A percentile compares a stretch with the other conserved stretches of the same genome.
Evolutionary conservation across 2,329 filamentous ascomycete species (phyloP).

Genomic region (Dryadomyces quercivorus): DNA sequence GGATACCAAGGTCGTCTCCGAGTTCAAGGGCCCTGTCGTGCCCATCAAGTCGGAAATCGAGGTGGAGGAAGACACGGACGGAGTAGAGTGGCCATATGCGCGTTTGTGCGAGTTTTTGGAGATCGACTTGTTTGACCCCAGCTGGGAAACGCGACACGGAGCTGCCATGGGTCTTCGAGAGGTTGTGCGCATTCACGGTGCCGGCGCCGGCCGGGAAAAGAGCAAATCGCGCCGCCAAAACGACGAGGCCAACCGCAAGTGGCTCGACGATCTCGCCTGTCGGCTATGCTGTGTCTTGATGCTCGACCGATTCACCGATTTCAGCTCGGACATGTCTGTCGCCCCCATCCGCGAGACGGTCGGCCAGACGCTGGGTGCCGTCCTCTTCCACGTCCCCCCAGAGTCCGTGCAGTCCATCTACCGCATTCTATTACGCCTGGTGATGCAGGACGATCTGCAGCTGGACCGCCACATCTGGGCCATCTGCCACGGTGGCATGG

Average conservation of each 20-base stretch:
- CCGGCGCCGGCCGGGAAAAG: conserved; percentile 66
- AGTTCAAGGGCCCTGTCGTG: conserved; percentile 77
- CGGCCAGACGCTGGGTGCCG: conserved; percentile 82
- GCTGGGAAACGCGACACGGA: conserved; percentile 93
- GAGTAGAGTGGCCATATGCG: conserved; percentile 86
- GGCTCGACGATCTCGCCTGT: conserved; percentile 92
- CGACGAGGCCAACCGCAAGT: conserved; percentile 64
- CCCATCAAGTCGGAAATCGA: conserved; percentile 81
- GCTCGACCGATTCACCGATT: conserved; percentile 94
- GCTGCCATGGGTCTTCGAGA: conserved; percentile 92
- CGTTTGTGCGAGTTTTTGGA: conserved; percentile 88
- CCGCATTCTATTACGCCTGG: conserved; percentile 71
- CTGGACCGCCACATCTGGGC: conserved; percentile 74
- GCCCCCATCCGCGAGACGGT: conserved; percentile 93
- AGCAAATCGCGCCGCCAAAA: conserved; percentile 65
- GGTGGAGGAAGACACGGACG: conserved; percentile 62
- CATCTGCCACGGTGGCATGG: conserved; percentile 96
- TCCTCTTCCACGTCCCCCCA: conserved; percentile 71
- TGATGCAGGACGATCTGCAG: conserved; percentile 76
- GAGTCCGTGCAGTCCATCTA: conserved; percentile 77
- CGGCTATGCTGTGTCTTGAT: conserved; percentile 92
- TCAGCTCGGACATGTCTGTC: conserved; percentile 93
- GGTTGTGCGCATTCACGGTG: conserved; percentile 81
- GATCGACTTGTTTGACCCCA: conserved; percentile 82
- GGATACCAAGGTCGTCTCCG: conserved; percentile 81